Conservation (phyloP, 306 rosid genomes). For the Lathyrus aphaca region DNA sequence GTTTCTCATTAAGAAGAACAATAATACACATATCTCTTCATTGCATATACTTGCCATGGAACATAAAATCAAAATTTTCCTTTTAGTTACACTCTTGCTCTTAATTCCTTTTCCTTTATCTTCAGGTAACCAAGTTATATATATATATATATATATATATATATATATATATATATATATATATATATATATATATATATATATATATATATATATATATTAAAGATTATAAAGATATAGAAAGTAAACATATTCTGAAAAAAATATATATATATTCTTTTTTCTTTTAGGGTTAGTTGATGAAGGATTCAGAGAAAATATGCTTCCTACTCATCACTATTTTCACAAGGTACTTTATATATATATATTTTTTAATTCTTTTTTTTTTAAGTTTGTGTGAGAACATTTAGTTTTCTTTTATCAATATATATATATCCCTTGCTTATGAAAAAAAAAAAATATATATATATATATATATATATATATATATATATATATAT, state of each 20-base stretch:
- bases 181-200: no score
- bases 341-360: conserved; percentile 51
- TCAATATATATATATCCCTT: no score
- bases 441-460: no score
- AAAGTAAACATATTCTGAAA: no score
- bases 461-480: no score
- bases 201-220: no score
- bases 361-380: no score
- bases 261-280: not conserved
- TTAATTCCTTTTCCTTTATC: conserved; percentile 56
- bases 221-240: no score
- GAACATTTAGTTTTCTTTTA: no score
- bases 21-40: not conserved
- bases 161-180: no score
- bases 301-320: conserved; percentile 59
- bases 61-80: conserved; percentile 46
- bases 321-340: conserved; percentile 42
- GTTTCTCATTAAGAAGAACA: conserved; percentile 18
- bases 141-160: not conserved
- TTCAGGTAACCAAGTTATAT: conserved; percentile 53
- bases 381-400: no score
- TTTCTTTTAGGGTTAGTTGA: conserved; percentile 50
- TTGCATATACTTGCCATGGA: conserved; percentile 49
- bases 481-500: no score
- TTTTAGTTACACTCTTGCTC: conserved; percentile 52